These are phyloP conservation scores for Ustilago trichophora DNA, from an alignment of 1,284 basidiomycete species.

Conservation along the genomic window DNA sequence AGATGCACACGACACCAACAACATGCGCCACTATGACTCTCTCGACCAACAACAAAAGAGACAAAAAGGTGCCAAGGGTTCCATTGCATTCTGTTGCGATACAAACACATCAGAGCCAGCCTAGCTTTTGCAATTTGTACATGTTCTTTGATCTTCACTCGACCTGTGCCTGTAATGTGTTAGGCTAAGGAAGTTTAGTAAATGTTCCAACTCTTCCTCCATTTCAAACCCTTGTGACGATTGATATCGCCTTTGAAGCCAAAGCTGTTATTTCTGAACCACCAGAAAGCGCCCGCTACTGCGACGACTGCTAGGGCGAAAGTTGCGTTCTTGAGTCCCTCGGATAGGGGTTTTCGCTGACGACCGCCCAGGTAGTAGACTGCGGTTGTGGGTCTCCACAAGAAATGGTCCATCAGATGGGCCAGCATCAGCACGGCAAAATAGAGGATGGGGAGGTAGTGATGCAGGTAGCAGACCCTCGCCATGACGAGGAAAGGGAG, in stretches of 20 bases:
- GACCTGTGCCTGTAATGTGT: too few species aligned
- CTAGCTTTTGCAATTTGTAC: too few species aligned
- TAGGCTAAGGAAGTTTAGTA: too few species aligned
- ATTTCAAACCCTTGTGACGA: slow-evolving; percentile 53
- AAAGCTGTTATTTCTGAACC: slow-evolving; percentile 88
- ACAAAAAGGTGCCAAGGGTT: too few species aligned
- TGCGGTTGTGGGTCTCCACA: slow-evolving; percentile 67
- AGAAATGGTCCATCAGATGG: slow-evolving; percentile 88
- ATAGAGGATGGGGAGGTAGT: slow-evolving; percentile 86
- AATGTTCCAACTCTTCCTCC: slow-evolving; percentile 66
- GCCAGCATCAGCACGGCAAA: slow-evolving; percentile 92
- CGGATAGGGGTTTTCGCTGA: slow-evolving; percentile 67
- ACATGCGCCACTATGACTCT: too few species aligned
- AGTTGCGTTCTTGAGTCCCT: slow-evolving; percentile 75
- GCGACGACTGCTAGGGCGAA: slow-evolving; percentile 74
- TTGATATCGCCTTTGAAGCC: slow-evolving; percentile 86
- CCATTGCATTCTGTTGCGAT: too few species aligned
- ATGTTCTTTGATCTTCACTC: too few species aligned
- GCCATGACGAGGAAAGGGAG: slow-evolving; percentile 77
- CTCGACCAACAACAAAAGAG: too few species aligned
- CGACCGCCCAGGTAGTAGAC: slow-evolving; percentile 44
- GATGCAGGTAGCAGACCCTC: slow-evolving; percentile 83
- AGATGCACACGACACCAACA: too few species aligned
- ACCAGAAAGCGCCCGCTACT: slow-evolving; percentile 87
- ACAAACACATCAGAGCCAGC: too few species aligned